Evolutionary conservation across 192 early-diverging fungal genomes (phyloP), one percentile per base, ranked within the genome.

Genomic region (Podila epigama): DNA sequence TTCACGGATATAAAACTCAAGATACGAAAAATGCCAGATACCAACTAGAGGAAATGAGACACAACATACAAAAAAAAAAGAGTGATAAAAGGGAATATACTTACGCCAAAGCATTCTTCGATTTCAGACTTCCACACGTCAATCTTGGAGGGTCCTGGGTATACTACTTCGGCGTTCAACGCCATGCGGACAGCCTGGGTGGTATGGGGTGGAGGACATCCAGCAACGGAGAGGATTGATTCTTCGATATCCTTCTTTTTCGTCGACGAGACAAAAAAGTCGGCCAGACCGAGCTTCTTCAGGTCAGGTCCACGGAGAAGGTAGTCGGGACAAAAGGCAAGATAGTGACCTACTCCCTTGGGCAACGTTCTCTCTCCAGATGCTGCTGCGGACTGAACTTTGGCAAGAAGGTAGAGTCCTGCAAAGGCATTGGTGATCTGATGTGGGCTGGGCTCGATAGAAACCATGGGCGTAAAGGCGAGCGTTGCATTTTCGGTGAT

Each of bases 61-160:
- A n/a, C n/a, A n/a, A n/a, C n/a, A n/a, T n/a, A n/a, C n/a, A n/a
- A n/a, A n/a, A n/a, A n/a, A n/a, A n/a, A n/a, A n/a, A n/a, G n/a
- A n/a, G n/a, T n/a, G n/a, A n/a, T n/a, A n/a, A 12, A 1, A 3
- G 37, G 35, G 40, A 15, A 22, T 3, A 9, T 10, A 31, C 64
- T 58, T 75, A 79, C 84, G 8, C 68, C 79, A 82, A 84, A 84
- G 22, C 79, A 68, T 37, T 79, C 59, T 32, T 84, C 37, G 40
- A 86, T 84, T 41, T 83, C 72, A 8, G 73, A 60, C 42, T 72
- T 56, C 85, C 85, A 86, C 1, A 82, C 81, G 44, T 65, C 63
- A 59, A 86, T 70, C 55, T 84, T 82, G 34, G 81, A 79, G 2
- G 85, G 85, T 16, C 85, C 85, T 40, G 85, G 68, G 61, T 86